Evolutionary conservation across 768 basidiomycete species (phyloP).

Genomic region (Podaxis mareebaensis): DNA sequence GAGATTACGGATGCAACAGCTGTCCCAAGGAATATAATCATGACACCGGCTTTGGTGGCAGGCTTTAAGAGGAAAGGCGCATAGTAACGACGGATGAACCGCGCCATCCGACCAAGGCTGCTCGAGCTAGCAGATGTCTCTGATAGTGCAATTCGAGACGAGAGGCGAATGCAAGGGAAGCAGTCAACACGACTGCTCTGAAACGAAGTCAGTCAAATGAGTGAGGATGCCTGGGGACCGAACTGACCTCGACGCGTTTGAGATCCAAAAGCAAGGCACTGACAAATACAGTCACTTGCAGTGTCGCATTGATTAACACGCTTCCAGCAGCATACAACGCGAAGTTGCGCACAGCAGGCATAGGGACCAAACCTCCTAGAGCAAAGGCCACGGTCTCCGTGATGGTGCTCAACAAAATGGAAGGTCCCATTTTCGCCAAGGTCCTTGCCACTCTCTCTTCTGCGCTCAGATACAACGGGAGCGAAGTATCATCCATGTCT

Average conservation of each 20-base stretch:
- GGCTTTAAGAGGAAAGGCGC: slow-evolving; percentile 85
- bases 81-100: slow-evolving; percentile 84
- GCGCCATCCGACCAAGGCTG: slow-evolving; percentile 67
- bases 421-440: slow-evolving; percentile 94
- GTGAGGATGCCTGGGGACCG: neutral
- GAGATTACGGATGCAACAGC: slow-evolving; percentile 87
- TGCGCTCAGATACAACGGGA: slow-evolving; percentile 66
- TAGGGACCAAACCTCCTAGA: slow-evolving; percentile 93
- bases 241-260: slow-evolving; percentile 76
- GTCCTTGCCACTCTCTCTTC: slow-evolving; percentile 92
- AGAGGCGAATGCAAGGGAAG: slow-evolving; percentile 84
- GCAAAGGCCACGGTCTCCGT: slow-evolving; percentile 94
- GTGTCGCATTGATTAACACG: slow-evolving; percentile 84
- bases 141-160: slow-evolving; percentile 69
- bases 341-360: slow-evolving; percentile 99
- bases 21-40: slow-evolving; percentile 73
- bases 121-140: slow-evolving; percentile 53
- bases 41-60: slow-evolving; percentile 71
- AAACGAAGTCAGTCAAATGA: slow-evolving; percentile 3
- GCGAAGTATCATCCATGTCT: slow-evolving; percentile 66
- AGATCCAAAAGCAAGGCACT: slow-evolving; percentile 86
- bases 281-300: slow-evolving; percentile 94
- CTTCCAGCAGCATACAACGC: slow-evolving; percentile 97
- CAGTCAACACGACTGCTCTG: slow-evolving; percentile 89
- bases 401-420: slow-evolving; percentile 85